Evolutionary conservation across 2,329 filamentous ascomycete species (phyloP).

Genomic region (Phaeosphaeriaceae sp.): DNA sequence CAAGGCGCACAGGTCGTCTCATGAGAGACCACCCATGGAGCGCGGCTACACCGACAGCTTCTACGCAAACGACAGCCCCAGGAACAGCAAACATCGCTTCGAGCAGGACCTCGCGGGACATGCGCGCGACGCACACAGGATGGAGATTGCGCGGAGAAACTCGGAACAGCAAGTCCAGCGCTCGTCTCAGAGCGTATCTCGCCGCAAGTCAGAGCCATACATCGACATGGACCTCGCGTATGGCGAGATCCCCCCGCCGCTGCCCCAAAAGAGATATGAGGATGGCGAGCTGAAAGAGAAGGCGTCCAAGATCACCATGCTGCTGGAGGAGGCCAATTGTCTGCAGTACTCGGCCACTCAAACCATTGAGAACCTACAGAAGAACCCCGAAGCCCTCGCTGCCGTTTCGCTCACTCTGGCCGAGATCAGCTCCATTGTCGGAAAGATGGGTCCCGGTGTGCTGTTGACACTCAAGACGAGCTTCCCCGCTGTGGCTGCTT

Average conservation of each 20-base stretch:
- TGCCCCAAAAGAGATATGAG: conserved; percentile 59
- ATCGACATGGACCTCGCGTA: conserved; percentile 95
- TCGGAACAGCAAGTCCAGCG: conserved; percentile 46
- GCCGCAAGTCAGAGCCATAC: conserved; percentile 54
- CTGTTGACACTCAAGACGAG: conserved; percentile 77
- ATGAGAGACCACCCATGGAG: conserved; percentile 47
- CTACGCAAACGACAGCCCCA: conserved; percentile 49
- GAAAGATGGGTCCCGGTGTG: conserved; percentile 85
- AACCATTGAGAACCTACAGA: conserved; percentile 81
- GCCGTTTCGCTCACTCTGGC: conserved; percentile 92
- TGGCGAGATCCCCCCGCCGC: conserved; percentile 78
- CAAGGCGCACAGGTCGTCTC: conserved; percentile 31
- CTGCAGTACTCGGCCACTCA: conserved; percentile 82
- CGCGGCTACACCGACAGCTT: conserved; percentile 57
- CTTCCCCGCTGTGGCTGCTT: conserved; percentile 84
- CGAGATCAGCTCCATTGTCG: conserved; percentile 82
- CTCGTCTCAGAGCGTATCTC: conserved; percentile 26
- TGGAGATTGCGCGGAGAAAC: conserved; percentile 53
- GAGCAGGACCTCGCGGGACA: conserved; percentile 42
- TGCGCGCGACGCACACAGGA: conserved; percentile 39
- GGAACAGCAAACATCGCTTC: conserved; percentile 33
- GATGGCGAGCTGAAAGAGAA: conserved; percentile 71
- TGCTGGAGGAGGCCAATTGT: conserved; percentile 89
- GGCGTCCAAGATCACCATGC: conserved; percentile 75
- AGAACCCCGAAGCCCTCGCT: conserved; percentile 89